Evolutionary conservation across 345 rosid genomes (phyloP).

Genomic region (Laguncularia racemosa): DNA sequence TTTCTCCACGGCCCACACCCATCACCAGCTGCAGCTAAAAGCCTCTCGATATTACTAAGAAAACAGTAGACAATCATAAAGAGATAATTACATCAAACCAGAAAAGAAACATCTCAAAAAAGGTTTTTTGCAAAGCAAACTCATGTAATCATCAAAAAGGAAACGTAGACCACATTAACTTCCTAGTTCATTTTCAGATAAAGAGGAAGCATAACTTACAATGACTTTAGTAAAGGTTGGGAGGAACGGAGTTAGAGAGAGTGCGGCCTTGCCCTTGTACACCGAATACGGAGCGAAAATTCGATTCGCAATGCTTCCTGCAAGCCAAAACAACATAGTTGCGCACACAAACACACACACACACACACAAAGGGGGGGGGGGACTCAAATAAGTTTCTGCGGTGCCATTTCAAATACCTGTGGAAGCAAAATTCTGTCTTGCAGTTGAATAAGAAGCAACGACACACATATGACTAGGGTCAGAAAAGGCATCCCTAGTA

Average conservation of each 20-base stretch:
- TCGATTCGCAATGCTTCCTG: constrained; percentile 31
- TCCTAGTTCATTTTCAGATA: background rate
- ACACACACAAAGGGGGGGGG: background rate
- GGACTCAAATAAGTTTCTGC: no score
- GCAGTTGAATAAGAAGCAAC: constrained; percentile 21
- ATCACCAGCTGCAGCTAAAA: no score
- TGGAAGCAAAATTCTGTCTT: constrained; percentile 21
- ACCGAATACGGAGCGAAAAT: constrained; percentile 63
- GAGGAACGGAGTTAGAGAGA: constrained; percentile 60
- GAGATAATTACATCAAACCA: no score
- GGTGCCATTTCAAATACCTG: constrained; percentile 3
- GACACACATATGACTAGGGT: no score
- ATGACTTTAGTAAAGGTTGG: constrained; percentile 55
- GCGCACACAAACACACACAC: no score
- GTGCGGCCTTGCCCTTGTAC: constrained; percentile 88
- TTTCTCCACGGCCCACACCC: no score
- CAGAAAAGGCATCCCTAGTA: no score
- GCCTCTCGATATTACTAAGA: no score
- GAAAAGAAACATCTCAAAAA: background rate
- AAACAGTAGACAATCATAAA: no score
- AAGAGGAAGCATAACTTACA: constrained; percentile 25
- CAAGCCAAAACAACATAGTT: constrained; percentile 6
- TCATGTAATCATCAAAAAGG: no score
- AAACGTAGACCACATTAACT: no score
- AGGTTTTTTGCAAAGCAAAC: background rate